These are phyloP conservation scores for Penicillium hesseltinei DNA, from an alignment of 2,329 filamentous ascomycete species.

Conservation along the genomic window DNA sequence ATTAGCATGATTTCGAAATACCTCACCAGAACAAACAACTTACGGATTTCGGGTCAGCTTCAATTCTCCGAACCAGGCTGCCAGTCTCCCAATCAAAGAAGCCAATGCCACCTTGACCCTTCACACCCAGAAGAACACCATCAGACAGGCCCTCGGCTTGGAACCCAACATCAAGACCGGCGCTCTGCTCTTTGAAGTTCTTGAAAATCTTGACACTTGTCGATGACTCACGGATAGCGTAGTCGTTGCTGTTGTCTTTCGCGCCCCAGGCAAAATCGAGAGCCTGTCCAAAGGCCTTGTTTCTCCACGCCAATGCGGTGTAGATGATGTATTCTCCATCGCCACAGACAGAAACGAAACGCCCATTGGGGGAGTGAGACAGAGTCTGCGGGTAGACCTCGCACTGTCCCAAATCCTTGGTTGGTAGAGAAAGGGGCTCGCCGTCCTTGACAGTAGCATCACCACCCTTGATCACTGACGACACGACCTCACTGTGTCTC, in stretches of 20 bases:
- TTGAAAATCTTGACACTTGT: conserved; percentile 97
- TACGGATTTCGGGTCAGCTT: conserved; percentile 66
- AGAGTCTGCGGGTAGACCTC: conserved; percentile 96
- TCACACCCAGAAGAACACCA: conserved; percentile 87
- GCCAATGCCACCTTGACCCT: conserved; percentile 88
- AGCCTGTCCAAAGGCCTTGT: conserved; percentile 94
- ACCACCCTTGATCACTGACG: conserved; percentile 89
- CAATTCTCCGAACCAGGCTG: conserved; percentile 84
- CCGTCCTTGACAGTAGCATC: conserved; percentile 85
- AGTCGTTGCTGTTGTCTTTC: conserved; percentile 97
- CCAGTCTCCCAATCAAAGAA: conserved; percentile 97
- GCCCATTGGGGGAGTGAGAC: conserved; percentile 91
- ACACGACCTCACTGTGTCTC: conserved; percentile 90
- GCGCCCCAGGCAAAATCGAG: conserved; percentile 96
- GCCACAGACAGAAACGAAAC: conserved; percentile 85
- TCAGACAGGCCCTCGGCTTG: conserved; percentile 88
- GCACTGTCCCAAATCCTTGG: conserved; percentile 92
- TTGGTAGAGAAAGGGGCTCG: conserved; percentile 77
- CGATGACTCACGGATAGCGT: conserved; percentile 89
- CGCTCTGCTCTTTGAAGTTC: conserved; percentile 90
- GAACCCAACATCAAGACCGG: conserved; percentile 90
- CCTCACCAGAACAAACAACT: conserved; percentile 22
- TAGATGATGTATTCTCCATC: conserved; percentile 99
- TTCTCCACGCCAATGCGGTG: conserved; percentile 91
- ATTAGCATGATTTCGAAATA: conserved; percentile 13